These are phyloP conservation scores for Metschnikowia shivogae DNA, from an alignment of 805 yeast genomes.

Conservation along the genomic window DNA sequence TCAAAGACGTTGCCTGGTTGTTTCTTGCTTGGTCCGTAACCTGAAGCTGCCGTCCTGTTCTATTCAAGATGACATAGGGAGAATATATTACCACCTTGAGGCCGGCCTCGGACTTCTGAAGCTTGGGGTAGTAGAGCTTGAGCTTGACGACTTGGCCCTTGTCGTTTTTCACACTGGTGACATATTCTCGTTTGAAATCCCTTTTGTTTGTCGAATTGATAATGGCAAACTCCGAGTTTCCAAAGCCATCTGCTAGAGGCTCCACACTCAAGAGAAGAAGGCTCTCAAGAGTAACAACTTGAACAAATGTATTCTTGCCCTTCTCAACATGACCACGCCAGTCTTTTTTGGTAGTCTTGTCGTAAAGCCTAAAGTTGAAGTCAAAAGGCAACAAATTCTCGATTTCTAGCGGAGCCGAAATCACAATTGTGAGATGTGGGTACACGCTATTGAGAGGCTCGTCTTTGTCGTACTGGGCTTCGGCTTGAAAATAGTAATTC, in stretches of 20 bases:
- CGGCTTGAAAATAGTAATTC: conserved; percentile 66
- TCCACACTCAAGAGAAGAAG: conserved; percentile 66
- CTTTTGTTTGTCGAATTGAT: conserved; percentile 55
- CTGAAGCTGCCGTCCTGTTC: conserved; percentile 64
- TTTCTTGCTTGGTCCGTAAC: conserved; percentile 50
- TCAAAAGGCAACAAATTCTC: conserved; percentile 85
- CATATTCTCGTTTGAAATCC: conserved; percentile 53
- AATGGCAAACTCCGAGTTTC: conserved; percentile 68
- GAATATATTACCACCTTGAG: conserved; percentile 67
- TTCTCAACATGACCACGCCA: conserved; percentile 59
- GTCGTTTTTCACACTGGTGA: conserved; percentile 48
- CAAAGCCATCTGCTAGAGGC: conserved; percentile 59
- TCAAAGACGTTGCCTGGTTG: conserved; percentile 16
- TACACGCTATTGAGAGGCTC: conserved; percentile 72
- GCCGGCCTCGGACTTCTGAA: conserved; percentile 51
- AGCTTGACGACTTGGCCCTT: conserved; percentile 69
- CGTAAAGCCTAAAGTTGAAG: conserved; percentile 68
- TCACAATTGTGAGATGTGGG: conserved; percentile 74
- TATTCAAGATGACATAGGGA: conserved; percentile 80
- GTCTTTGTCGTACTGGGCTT: conserved; percentile 56
- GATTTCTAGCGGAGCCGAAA: conserved; percentile 83
- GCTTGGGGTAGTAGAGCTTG: conserved; percentile 57
- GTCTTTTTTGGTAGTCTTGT: conserved; percentile 63
- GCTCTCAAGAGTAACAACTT: conserved; percentile 71
- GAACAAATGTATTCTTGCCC: conserved; percentile 70